Evolutionary conservation across 208 protist genomes (phyloP).

Genomic region (Trichomonas tenax): DNA sequence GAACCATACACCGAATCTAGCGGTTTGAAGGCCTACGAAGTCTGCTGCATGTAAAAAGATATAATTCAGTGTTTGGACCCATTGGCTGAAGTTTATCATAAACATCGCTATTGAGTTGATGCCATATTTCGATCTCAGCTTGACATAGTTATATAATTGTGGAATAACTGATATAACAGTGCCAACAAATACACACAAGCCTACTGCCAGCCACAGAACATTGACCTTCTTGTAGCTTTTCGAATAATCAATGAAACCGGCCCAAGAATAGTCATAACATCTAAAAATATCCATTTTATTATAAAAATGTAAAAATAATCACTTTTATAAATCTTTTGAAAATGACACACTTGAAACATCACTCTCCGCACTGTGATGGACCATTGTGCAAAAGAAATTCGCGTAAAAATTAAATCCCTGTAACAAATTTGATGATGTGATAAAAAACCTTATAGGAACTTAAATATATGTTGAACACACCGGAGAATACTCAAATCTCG

Average conservation of each 20-base stretch:
- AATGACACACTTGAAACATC: too few relatives aligned
- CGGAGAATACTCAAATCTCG: too few relatives aligned
- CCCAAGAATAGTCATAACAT: background rate
- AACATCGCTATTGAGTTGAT: background rate
- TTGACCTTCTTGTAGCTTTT: background rate
- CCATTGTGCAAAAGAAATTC: too few relatives aligned
- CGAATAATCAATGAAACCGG: background rate
- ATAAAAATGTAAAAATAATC: too few relatives aligned
- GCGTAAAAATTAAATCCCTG: too few relatives aligned
- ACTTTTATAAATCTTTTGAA: too few relatives aligned
- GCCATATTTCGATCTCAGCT: background rate
- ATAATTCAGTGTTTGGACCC: background rate
- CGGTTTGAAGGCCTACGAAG: background rate
- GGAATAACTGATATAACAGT: background rate
- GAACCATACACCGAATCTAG: background rate
- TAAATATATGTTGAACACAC: too few relatives aligned
- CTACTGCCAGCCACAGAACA: background rate
- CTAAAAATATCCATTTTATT: background rate
- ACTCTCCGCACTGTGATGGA: too few relatives aligned
- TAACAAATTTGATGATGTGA: too few relatives aligned
- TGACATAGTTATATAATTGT: background rate
- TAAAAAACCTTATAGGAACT: too few relatives aligned
- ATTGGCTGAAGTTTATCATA: background rate
- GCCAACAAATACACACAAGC: background rate
- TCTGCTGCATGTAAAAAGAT: background rate